Evolutionary conservation across 331 rosid genomes (phyloP), one percentile per base, ranked within the genome.

Genomic region (Pyracantha coccinea): DNA sequence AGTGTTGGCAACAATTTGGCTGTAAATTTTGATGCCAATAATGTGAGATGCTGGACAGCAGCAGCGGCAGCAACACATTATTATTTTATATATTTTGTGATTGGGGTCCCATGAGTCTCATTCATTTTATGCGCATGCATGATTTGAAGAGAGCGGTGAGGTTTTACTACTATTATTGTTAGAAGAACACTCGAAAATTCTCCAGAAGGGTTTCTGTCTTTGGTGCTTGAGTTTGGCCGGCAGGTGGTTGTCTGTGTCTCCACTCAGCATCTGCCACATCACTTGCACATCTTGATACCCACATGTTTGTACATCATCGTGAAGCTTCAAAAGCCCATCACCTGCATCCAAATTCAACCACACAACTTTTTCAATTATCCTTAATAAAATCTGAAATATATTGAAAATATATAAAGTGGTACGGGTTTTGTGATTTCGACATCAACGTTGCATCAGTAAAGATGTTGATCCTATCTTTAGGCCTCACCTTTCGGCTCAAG

Each of bases 241-340:
- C 45, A 14, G 45, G 14, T 38, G 77, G 11, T 74, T 69, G 19
- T 75, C 57, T 4, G 9, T 65, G 69, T 88, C 92, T 19, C 81
- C 80, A 29, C 80, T 83, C 59, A 93, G 80, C 83, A 93, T 91
- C 76, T 91, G 93, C 97, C 98, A 93, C 98, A 93, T 91, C 72
- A 93, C 97, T 29, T 91, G 95, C 23, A 93, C 90, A 27, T 93
- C 98, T 41, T 91, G 73, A 75, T 93, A 93, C 28, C 85, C 96
- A 80, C 98, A 93, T 4, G 91, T 93, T 33, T 93, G 87, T 35
- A 93, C 89, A 70, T 93, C 97, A 73, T 88, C 85, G 14, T 85
- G 85, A 45, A 93, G 97, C 80, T 90, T 89, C 79, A 93, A 35
- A 20, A 91, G 65, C 31, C 97, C 98, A 23, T 72, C 86, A 73